Base-by-base conservation (phyloP, 129 eudicot species). In the Smallanthus sonchifolius region DNA sequence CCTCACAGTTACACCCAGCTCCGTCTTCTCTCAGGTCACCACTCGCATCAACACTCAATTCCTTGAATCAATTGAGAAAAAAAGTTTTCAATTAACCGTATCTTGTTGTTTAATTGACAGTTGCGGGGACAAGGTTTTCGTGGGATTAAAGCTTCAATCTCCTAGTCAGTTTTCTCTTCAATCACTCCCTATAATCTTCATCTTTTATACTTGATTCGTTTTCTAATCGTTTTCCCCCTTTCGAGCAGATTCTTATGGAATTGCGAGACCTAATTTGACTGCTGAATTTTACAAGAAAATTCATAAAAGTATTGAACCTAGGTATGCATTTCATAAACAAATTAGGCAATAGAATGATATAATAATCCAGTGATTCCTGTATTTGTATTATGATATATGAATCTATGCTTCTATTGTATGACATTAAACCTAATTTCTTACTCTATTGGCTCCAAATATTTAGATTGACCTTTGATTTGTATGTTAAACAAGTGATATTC, bases 141-240 rank as follows among this genome's bases (percentile, higher is more conserved):
- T 84, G 7, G 98, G 98, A 14, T 77, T 92, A 61, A 79, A 81
- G 75, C 81, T 75, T 54, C 96, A 89, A 81, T 84, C 87, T 81
- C 87, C 95, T 70, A 76, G 97, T 91, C 6, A 52, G 82, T 17
- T 37, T 17, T 10, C 2, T 57, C 19, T 17, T 37, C 70, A n/a
- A 4, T 57, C 49, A 15, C 59, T 13, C 11, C 43, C 24, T 28
- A n/a, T 39, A 56, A 15, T 24, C 19, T 44, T 2, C 2, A 16
- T 5, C 1, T 8, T 61, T 73, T 35, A 3, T 8, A 4, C 3
- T 47, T 44, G 5, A 39, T 36, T 28, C 65, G 37, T 30, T 57
- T 20, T 20, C 17, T 72, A 24, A 35, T 16, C 37, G 2, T 57
- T 7, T 37, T 47, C 32, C 10, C 17, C 13, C 32, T 64, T 55